phyloP scores from a whole-genome alignment of 305 asterid genomes.

The Coffea humblotiana region DNA sequence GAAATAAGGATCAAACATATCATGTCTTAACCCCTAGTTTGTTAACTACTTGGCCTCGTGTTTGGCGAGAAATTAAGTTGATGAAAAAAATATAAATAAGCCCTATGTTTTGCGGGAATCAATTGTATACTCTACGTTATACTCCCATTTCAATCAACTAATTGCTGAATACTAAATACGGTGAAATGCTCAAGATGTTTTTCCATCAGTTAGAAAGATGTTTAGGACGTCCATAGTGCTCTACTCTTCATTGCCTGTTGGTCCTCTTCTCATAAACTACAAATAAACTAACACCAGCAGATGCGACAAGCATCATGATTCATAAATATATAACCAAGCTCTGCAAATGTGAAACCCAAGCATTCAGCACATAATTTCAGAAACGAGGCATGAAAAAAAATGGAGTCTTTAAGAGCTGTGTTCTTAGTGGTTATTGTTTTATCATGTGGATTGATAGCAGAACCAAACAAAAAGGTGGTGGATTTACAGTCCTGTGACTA shows the following conservation, averaged over 20 bases:
- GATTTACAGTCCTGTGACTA: slow-evolving; percentile 34
- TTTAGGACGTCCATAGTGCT: background rate
- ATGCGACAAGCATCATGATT: background rate
- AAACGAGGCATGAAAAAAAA: background rate
- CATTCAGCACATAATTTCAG: background rate
- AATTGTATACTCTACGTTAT: background rate
- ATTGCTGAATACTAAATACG: accelerated
- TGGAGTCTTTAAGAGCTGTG: background rate
- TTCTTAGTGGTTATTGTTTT: slow-evolving; percentile 7
- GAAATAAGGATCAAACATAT: background rate
- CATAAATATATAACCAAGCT: background rate
- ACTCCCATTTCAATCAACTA: background rate
- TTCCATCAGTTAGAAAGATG: background rate
- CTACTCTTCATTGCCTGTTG: background rate
- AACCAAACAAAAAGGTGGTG: slow-evolving; percentile 10
- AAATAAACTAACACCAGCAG: background rate
- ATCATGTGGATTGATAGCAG: background rate
- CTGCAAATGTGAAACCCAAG: background rate
- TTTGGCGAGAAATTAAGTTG: no score
- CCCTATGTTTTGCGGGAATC: background rate
- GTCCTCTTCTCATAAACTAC: background rate
- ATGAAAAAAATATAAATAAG: background rate
- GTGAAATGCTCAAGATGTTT: no score
- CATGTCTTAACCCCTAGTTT: background rate
- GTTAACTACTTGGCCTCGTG: no score